Evolutionary conservation across 352 stramenopile species (phyloP), one percentile per base, ranked within the genome.

Genomic region (Pythium chondricola): DNA sequence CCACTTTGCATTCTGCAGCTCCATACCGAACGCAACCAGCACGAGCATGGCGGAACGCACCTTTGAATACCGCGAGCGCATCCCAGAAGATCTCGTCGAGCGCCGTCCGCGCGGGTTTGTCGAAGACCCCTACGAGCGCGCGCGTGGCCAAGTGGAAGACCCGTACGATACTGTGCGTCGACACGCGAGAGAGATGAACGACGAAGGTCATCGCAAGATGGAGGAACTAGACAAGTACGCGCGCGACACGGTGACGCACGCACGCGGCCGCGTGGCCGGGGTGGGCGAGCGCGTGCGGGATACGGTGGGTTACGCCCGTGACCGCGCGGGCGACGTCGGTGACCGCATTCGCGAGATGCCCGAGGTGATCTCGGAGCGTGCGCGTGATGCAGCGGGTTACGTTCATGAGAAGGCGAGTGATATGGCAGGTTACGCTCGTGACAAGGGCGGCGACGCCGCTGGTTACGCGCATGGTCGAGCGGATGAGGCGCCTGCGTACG

Each of bases 121-220:
- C 20, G 55, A 63, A 35, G 47, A 63, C 14, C 36, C 31, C 4
- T 58, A 58, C n/a, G 48, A 44, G 56, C 48, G 31, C 14, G 56
- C 56, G 6, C 48, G 49, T 2, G 56, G 48, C 17, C 42, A 54
- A 33, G 48, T 58, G 29, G 56, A 63, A 52, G 48, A 58, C 17
- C 31, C 43, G 17, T 63, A 58, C 44, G 56, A 63, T 10, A 43
- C 42, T 9, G 21, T 49, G 21, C 47, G 38, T 10, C 33, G 20
- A 4, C 32, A 29, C 20, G 56, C 50, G 1, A 49, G 65, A 9
- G 69, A 77, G 16, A 64, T 70, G 26, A 67, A 47, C 11, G 70
- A 69, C 33, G 24, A 61, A 18, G 55, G 43, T 9, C 63, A 57
- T n/a, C 54, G 62, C 27, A 78, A 81, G 48, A 70, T 74, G 55